phyloP scores from a whole-genome alignment of 2,329 filamentous ascomycete genomes.

The Hypoxylon sp. region DNA sequence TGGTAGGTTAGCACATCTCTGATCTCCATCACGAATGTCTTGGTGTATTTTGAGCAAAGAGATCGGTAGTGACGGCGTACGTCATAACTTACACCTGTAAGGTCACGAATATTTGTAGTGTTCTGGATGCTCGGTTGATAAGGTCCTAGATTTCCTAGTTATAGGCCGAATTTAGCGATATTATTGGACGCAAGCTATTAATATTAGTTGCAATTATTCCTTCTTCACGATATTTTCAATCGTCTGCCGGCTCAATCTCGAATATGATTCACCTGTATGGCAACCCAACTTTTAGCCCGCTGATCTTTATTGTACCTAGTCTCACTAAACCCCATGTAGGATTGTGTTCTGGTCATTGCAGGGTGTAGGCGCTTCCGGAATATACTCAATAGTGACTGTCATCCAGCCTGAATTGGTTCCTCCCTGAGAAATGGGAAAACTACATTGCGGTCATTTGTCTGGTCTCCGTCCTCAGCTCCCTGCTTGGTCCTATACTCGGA shows the following conservation, averaged over 20 bases:
- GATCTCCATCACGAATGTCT: conserved; percentile 58
- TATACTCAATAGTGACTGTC: conserved; percentile 59
- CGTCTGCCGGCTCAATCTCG: conserved; percentile 56
- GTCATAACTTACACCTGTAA: conserved; percentile 63
- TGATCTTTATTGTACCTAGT: neutral
- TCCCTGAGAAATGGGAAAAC: conserved; percentile 51
- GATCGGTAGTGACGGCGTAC: conserved; percentile 62
- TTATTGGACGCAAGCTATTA: conserved; percentile 59
- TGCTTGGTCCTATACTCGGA: conserved; percentile 60
- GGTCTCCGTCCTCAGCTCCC: conserved; percentile 58
- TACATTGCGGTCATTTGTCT: conserved; percentile 54
- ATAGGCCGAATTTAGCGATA: conserved; percentile 61
- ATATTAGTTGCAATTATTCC: conserved; percentile 53
- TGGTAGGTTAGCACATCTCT: conserved; percentile 66
- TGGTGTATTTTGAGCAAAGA: conserved; percentile 43
- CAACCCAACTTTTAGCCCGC: neutral
- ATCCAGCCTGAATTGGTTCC: conserved; percentile 56
- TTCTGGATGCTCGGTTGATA: neutral
- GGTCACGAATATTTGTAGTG: neutral
- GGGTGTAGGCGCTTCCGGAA: conserved; percentile 62
- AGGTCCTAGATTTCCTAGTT: conserved; percentile 55
- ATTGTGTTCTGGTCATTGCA: conserved; percentile 58
- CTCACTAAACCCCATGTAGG: conserved; percentile 9
- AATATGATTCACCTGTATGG: conserved; percentile 52
- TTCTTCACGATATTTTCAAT: conserved; percentile 59